phyloP scores from a whole-genome alignment of 2,329 filamentous ascomycete genomes.

The Arthrinium phaeospermum region DNA sequence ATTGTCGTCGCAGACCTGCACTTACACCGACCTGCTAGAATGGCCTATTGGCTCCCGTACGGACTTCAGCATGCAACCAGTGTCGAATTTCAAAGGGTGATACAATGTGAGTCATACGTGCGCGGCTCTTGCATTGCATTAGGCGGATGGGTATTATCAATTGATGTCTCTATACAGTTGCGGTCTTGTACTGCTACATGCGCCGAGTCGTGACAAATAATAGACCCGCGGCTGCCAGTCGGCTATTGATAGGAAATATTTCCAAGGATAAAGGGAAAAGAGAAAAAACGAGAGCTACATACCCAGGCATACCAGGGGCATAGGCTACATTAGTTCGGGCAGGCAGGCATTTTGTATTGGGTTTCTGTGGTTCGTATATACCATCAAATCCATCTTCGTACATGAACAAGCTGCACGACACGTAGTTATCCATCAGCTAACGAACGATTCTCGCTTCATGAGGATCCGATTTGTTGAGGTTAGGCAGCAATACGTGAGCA shows the following conservation, averaged over 20 bases:
- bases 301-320: neutral
- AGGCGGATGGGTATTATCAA: neutral
- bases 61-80: neutral
- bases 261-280: neutral
- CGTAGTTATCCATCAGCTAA: conserved; percentile 10
- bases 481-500: neutral
- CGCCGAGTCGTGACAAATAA: neutral
- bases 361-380: conserved; percentile 1
- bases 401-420: conserved; percentile 16
- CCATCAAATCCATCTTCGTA: conserved; percentile 7
- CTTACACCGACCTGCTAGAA: neutral
- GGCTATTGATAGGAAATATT: neutral
- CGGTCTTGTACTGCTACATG: conserved; percentile 7
- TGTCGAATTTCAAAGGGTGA: neutral
- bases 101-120: conserved; percentile 17
- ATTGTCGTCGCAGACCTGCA: conserved; percentile 7
- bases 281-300: neutral
- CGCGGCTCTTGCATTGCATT: conserved; percentile 3
- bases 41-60: neutral
- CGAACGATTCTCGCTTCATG: conserved; percentile 9
- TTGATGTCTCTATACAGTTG: too few species aligned
- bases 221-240: neutral
- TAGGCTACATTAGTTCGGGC: conserved; percentile 9
- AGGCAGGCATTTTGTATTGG: conserved; percentile 14
- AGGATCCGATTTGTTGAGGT: neutral